Conservation (phyloP, 2,329 filamentous ascomycete species). For the Clathrospora elynae region DNA sequence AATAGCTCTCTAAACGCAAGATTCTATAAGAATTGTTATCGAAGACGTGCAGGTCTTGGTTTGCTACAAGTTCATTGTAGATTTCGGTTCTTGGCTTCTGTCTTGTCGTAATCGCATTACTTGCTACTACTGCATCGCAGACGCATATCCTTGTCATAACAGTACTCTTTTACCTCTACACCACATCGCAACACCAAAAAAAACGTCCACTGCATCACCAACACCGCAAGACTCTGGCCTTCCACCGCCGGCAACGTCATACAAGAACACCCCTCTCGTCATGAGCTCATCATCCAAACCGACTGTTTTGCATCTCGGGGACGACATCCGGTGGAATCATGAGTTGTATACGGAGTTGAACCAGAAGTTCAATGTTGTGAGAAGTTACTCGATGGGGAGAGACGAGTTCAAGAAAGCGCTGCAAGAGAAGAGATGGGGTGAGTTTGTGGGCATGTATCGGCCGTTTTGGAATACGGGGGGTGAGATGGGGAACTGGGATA, state of each 20-base stretch:
- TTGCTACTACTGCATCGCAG: too few relatives aligned
- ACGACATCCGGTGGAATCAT: conserved; percentile 54
- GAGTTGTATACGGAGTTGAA: conserved; percentile 48
- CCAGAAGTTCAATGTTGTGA: conserved; percentile 46
- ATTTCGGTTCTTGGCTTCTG: too few relatives aligned
- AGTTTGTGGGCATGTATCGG: conserved; percentile 57
- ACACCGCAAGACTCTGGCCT: conserved; percentile 34
- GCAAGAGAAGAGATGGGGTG: conserved; percentile 47
- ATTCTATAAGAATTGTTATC: too few relatives aligned
- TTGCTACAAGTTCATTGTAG: too few relatives aligned
- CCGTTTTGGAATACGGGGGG: conserved; percentile 69
- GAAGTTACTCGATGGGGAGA: conserved; percentile 48
- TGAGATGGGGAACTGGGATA: conserved; percentile 68
- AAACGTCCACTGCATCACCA: conserved; percentile 34
- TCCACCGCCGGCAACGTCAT: conserved; percentile 17
- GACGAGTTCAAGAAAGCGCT: conserved; percentile 50
- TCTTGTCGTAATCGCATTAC: too few relatives aligned
- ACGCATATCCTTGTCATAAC: too few relatives aligned
- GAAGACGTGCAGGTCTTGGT: too few relatives aligned
- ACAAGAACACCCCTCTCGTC: neutral
- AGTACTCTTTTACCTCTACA: too few relatives aligned
- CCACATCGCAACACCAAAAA: conserved; percentile 3
- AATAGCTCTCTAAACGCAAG: too few relatives aligned
- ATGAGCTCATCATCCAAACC: conserved; percentile 34
- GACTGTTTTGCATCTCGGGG: conserved; percentile 52